Base-by-base conservation (phyloP, 192 early-diverging fungal species). In the Coemansia sp. region DNA sequence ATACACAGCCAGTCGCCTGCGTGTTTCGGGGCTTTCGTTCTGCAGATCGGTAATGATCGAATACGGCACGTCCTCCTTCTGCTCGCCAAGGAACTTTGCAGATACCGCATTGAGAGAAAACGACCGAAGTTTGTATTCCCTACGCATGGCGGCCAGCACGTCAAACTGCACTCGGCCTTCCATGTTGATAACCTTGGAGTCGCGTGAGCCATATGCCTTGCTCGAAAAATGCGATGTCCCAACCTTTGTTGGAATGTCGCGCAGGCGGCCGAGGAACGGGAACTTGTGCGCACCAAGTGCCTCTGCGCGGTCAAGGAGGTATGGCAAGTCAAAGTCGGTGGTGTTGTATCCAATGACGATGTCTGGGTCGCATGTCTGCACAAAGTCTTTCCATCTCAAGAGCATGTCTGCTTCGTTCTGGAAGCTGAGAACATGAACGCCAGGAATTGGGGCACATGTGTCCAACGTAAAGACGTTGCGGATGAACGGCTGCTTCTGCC, bases 21-120 rank as follows among this genome's bases (percentile, higher is more conserved):
- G 86, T 0, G 97, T 97, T 70, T 98, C 97, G 25, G 88, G 85
- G 68, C 91, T 97, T 44, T 92, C 94, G 62, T 97, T 96, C 64
- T 98, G 97, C 22, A 98, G 76, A 57, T 97, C 97, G 1, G 92
- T 92, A 83, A 98, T 98, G 40, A 98, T 97, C 6, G 95, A 97
- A 65, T 98, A 92, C 62, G 96, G 95, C 5, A 98, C 97, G 62
- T 98, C 97, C 71, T 98, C 97, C 71, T 98, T 98, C 84, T 98
- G 97, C 74, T 98, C 96, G 23, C 88, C 91, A 29, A 98, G 74
- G 54, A 97, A 98, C 59, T 97, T 91, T 20, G 94, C 91, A 70
- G 89, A 95, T 4, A 98, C 97, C 29, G 97, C 89, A 67, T 98
- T 98, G 20, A 98, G 84, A 6, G 95, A 91, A 64, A 95, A 98